A percentile compares a stretch with the other conserved stretches of the same genome.
These are phyloP conservation scores for Fusarium newnesense DNA, from an alignment of 2,329 filamentous ascomycete genomes.

Conservation along the genomic window DNA sequence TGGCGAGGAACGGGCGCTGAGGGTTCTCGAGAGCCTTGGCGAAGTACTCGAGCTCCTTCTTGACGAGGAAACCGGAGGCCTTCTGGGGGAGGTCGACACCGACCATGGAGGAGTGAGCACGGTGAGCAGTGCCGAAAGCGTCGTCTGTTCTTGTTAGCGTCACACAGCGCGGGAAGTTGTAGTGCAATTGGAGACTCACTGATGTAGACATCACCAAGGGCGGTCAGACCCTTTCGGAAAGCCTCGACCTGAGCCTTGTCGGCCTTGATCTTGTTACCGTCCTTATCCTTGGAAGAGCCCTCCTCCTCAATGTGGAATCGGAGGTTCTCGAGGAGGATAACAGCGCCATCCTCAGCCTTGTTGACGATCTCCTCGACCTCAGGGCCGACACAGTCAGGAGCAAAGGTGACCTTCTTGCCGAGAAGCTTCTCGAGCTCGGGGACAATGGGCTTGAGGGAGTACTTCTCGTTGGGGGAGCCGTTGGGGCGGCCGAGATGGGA, in stretches of 20 bases:
- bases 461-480: constrained; percentile 89
- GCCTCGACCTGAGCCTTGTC: constrained; percentile 91
- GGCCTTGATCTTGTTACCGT: constrained; percentile 98
- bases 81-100: constrained; percentile 95
- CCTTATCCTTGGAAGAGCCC: constrained; percentile 91
- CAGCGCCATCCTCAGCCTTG: constrained; percentile 81
- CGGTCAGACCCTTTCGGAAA: constrained; percentile 95
- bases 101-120: constrained; percentile 99
- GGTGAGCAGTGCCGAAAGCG: constrained; percentile 97
- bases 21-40: constrained; percentile 94
- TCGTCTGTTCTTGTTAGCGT: constrained; percentile 72
- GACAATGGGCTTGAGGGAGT: constrained; percentile 92
- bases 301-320: constrained; percentile 99
- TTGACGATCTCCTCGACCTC: constrained; percentile 91
- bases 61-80: constrained; percentile 97
- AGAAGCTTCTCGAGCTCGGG: constrained; percentile 92
- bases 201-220: constrained; percentile 94
- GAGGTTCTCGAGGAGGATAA: constrained; percentile 96
- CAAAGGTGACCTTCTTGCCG: constrained; percentile 85
- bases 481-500: constrained; percentile 97
- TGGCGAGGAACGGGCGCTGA: constrained; percentile 95
- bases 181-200: constrained; percentile 68
- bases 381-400: constrained; percentile 88
- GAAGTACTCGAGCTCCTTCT: constrained; percentile 99
- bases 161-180: neutral